Evolutionary conservation across 768 basidiomycete genomes (phyloP).

Genomic region (Leccinum boreale): DNA sequence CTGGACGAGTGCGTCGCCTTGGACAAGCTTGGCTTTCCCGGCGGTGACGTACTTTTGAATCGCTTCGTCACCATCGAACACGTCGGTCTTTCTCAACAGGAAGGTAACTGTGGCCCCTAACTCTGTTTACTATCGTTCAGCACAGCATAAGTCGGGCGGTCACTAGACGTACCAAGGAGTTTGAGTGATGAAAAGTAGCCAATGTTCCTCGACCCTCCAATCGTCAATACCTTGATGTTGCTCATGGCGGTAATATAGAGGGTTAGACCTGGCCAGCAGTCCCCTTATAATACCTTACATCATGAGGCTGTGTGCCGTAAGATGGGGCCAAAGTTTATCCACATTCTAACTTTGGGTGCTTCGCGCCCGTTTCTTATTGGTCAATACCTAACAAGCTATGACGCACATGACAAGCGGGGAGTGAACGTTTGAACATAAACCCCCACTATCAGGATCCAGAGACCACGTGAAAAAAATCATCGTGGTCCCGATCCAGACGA

Average conservation of each 20-base stretch:
- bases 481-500: not conserved
- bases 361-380: not conserved
- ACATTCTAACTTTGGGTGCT: not conserved
- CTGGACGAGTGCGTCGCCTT: constrained; percentile 58
- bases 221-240: constrained; percentile 33
- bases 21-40: constrained; percentile 51
- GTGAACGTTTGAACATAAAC: not conserved
- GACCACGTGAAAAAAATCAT: not conserved
- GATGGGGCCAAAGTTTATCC: not conserved
- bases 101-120: constrained; percentile 61
- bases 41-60: constrained; percentile 51
- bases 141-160: not conserved
- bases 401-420: not conserved
- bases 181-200: constrained; percentile 48
- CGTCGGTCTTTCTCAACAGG: constrained; percentile 49
- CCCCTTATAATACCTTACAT: constrained; percentile 10
- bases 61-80: constrained; percentile 51
- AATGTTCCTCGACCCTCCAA: constrained; percentile 57
- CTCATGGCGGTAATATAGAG: constrained; percentile 11
- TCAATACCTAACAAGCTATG: not conserved
- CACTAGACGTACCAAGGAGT: constrained; percentile 40
- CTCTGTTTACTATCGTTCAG: constrained; percentile 34
- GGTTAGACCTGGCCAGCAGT: too few relatives aligned
- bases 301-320: not conserved
- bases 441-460: not conserved